Evolutionary conservation across 208 protist species (phyloP), one percentile per base, ranked within the genome.

Genomic region (Herpetomonas samuelpessoai): DNA sequence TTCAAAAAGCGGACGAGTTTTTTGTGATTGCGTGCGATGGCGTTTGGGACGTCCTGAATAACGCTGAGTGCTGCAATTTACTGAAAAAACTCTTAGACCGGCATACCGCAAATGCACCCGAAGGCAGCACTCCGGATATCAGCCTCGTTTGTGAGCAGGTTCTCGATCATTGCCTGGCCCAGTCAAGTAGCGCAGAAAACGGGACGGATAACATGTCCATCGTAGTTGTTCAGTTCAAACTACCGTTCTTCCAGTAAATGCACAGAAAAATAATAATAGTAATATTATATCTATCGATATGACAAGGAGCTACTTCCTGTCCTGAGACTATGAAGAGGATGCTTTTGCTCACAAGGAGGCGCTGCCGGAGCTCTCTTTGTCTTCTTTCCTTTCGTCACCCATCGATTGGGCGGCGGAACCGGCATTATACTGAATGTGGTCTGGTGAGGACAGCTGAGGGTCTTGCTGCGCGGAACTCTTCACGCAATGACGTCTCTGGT

Each of bases 1-100:
- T 65, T 16, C 54, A 29, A 9, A 54, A 49, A 16, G 71, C 81
- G 9, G 86, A 96, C 54, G 75, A 91, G 53, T 97, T 98, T 71
- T 79, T 97, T 55, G 73, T 98, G 39, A 65, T 97, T 12, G 95
- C 77, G 0, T 97, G 95, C 52, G 95, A 98, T 68, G 95, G 95
- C 35, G 83, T 98, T 35, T 98, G 93, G 92, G 95, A 98, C 68
- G 92, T 97, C 6, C 67, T 98, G 0, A 79, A 72, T 19, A 92
- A 84, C 60, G 82, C 94, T 14, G 77, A 84, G 14, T 86, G 80
- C 58, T 93, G 88, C 66, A 61, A 77, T 4, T 41, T 92, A 6
- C 63, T 88, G 14, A 57, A 68, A 50, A 57, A 67, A 22, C 64
- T 77, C 25, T 77, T 76, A 29, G 66, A 65, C 35, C 68, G 70